Evolutionary conservation across 1,284 basidiomycete genomes (phyloP), one percentile per base, ranked within the genome.

Genomic region (Tilletia indica): DNA sequence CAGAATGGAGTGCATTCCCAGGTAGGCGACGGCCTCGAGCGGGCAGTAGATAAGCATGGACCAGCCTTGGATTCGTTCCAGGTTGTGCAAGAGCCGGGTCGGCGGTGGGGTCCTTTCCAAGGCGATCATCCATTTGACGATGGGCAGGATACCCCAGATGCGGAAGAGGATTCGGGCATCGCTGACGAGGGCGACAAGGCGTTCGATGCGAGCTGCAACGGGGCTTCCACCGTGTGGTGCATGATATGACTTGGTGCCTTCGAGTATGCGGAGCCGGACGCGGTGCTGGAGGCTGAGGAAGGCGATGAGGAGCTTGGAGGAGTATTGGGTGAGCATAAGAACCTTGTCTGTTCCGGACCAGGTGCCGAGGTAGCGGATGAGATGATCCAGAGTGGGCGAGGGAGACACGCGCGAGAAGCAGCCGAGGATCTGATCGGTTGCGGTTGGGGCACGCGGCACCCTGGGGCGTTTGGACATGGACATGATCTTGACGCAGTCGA

Each of bases 141-240:
- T 84, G 48, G 82, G 80, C 63, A 84, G 71, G n/a, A 83, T 72
- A n/a, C 80, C 81, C 81, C 82, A 83, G 69, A 84, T 84, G 36
- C 82, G 74, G 73, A 74, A 83, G 6, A 84, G 76, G 39, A 77
- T 69, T 14, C 82, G 71, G 3, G 81, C 82, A 70, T 84, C 80
- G 69, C 77, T 75, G 54, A 80, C 73, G 42, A 83, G 74, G 39
- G 74, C 69, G 48, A 70, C 70, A 19, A 83, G 76, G 54, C 75
- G 77, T 42, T 73, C 70, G 8, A 83, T 25, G 3, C 76, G 68
- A 66, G 74, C 70, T 0, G 77, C 79, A 14, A 74, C 74, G 12
- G 70, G 73, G 2, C 77, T 75, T 16, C 67, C 69, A 14, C 77
- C 68, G 42, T 77, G 77, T 56, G 71, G 70, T 6, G 77, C 74